phyloP scores from a whole-genome alignment of 1,284 basidiomycete genomes.

The Vanrija humicola region DNA sequence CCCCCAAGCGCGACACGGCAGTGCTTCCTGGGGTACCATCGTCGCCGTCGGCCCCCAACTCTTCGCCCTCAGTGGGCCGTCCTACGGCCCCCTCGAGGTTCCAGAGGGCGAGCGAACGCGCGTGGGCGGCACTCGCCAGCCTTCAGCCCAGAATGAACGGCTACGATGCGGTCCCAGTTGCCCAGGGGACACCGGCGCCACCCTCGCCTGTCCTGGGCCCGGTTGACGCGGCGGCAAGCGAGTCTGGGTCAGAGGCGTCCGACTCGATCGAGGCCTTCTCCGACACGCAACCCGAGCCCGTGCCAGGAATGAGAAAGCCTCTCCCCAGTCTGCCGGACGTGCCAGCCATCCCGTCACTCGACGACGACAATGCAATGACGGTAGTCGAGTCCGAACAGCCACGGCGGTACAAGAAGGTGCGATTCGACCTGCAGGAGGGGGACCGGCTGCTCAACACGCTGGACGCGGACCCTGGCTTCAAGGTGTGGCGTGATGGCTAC shows the following conservation, averaged over 20 bases:
- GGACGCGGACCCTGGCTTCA: conserved; percentile 28
- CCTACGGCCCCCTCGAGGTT: not conserved
- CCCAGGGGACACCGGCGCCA: not conserved
- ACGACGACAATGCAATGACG: not conserved
- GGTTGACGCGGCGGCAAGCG: not conserved
- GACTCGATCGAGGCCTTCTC: conserved; percentile 7
- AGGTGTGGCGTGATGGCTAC: conserved; percentile 33
- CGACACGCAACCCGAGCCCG: not conserved
- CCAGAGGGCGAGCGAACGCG: conserved; percentile 7
- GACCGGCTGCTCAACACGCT: too few species aligned
- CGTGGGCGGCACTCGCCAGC: conserved; percentile 2
- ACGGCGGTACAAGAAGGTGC: conserved; percentile 8
- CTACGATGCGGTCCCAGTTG: not conserved
- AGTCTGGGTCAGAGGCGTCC: not conserved
- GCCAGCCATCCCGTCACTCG: not conserved
- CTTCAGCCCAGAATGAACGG: not conserved
- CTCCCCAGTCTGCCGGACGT: too few species aligned
- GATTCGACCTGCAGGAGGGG: conserved; percentile 16
- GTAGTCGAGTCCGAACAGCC: not conserved
- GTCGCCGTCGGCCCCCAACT: too few species aligned
- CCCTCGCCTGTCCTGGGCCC: not conserved
- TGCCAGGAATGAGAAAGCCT: not conserved
- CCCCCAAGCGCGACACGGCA: too few species aligned
- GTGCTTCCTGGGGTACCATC: too few species aligned
- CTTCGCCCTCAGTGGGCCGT: too few species aligned